phyloP scores from a whole-genome alignment of 75 land plant genomes.

The Cupressus sempervirens region DNA sequence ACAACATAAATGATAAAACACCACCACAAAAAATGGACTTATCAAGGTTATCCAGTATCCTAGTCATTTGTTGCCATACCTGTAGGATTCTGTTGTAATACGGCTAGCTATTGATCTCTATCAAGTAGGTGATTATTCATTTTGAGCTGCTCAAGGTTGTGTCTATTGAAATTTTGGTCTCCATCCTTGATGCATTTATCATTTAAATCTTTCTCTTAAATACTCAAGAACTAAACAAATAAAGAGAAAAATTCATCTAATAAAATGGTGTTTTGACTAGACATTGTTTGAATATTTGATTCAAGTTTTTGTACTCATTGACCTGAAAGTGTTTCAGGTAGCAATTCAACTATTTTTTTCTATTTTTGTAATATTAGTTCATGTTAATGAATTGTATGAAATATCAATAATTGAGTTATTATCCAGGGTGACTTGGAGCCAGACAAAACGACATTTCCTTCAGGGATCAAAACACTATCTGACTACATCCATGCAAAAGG shows the following conservation, averaged over 20 bases:
- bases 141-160: neutral
- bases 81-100: no score
- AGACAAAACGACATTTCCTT: conserved; percentile 71
- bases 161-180: no score
- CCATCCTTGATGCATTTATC: no score
- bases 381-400: neutral
- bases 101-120: no score
- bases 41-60: no score
- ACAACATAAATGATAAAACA: no score
- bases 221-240: neutral
- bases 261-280: no score
- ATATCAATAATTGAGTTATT: conserved; percentile 1
- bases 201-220: no score
- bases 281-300: neutral
- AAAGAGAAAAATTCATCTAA: no score
- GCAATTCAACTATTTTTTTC: neutral
- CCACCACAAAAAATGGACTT: no score
- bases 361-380: neutral
- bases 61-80: no score
- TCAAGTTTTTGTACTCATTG: neutral
- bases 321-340: neutral
- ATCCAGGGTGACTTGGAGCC: conserved; percentile 67
- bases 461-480: conserved; percentile 91
- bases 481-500: conserved; percentile 87
- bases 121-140: no score